Conservation (phyloP, 2,329 filamentous ascomycete genomes). For the Cordyceps cateniannulata region DNA sequence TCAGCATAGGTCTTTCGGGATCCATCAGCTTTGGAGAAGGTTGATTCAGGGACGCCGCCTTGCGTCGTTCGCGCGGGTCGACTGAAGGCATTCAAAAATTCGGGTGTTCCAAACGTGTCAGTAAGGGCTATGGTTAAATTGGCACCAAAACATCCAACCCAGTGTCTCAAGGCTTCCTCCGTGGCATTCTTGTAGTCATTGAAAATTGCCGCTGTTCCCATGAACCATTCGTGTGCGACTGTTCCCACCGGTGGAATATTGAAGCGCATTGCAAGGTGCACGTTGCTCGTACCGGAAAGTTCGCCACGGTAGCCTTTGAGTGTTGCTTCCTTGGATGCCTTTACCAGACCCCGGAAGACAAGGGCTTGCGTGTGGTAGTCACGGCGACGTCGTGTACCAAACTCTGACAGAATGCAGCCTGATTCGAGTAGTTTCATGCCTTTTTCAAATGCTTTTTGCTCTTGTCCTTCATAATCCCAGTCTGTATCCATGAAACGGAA, state of each 20-base stretch:
- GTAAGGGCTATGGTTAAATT: slow-evolving; percentile 85
- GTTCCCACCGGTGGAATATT: slow-evolving; percentile 80
- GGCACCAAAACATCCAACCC: slow-evolving; percentile 84
- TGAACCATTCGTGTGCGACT: slow-evolving; percentile 96
- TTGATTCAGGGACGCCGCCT: slow-evolving; percentile 34
- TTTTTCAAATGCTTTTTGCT: slow-evolving; percentile 78
- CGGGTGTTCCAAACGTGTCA: slow-evolving; percentile 89
- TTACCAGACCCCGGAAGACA: slow-evolving; percentile 79
- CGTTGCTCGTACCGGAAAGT: slow-evolving; percentile 87
- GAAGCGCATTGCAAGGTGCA: slow-evolving; percentile 94
- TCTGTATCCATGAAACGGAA: slow-evolving; percentile 94
- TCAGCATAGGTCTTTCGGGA: slow-evolving; percentile 65
- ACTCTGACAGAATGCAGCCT: slow-evolving; percentile 88
- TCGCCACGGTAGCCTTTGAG: slow-evolving; percentile 61
- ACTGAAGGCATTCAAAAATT: slow-evolving; percentile 80
- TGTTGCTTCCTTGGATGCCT: slow-evolving; percentile 65
- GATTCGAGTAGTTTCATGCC: slow-evolving; percentile 69
- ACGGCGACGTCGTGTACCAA: slow-evolving; percentile 79
- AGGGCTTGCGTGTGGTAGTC: slow-evolving; percentile 94
- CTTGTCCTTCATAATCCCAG: slow-evolving; percentile 83
- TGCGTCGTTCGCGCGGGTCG: slow-evolving; percentile 49
- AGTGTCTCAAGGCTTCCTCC: slow-evolving; percentile 76
- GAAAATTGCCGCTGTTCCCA: slow-evolving; percentile 91
- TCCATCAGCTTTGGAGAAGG: slow-evolving; percentile 33
- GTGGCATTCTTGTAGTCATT: slow-evolving; percentile 80